Base-by-base conservation (phyloP, 2,329 filamentous ascomycete species). In the Simplicillium sp. region DNA sequence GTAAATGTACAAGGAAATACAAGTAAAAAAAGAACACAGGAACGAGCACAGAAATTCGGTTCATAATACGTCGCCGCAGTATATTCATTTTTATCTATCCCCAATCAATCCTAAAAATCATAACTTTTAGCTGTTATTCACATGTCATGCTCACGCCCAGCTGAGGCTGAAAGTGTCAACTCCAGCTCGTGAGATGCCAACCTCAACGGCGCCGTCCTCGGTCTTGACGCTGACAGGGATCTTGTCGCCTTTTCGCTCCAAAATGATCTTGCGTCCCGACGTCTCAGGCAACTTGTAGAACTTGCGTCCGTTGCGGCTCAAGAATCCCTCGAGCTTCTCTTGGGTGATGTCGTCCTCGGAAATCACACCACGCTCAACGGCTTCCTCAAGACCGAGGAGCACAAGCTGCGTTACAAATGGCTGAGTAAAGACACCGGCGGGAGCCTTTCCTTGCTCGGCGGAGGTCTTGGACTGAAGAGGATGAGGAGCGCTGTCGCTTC, bases 361-460 rank as follows among this genome's bases (percentile, higher is more conserved):
- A 35, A 80, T 66, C 29, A 73, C 66, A 2, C 70, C 72, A 11
- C 70, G 65, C 45, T 66, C 64, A 4, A 82, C 64, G 4, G 71
- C 83, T 50, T 77, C 73, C 58, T 84, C 75, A 33, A 87, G 62
- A 1, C 68, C 73, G 29, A 65, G 53, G 17, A 87, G 62, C 36
- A 87, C 80, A 37, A 80, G 70, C 41, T 78, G 77, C 2, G 79
- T 68, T 0, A 78, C 79, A 54, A 80, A 80, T 4, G 82, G 80
- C 62, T 90, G 85, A 1, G 85, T 89, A 58, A 87, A 90, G 34
- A 89, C 84, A 4, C 85, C 85, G 0, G 85, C 85, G 0, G 82
- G 76, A 1, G 80, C 73, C 55, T 66, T 72, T 37, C 68, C 68
- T 38, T 64, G 70, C 39, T 55, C 54, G 7, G 56, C 58, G 14